Conservation (phyloP, 177 flowering plant genomes). For the Vitis hybrid region DNA sequence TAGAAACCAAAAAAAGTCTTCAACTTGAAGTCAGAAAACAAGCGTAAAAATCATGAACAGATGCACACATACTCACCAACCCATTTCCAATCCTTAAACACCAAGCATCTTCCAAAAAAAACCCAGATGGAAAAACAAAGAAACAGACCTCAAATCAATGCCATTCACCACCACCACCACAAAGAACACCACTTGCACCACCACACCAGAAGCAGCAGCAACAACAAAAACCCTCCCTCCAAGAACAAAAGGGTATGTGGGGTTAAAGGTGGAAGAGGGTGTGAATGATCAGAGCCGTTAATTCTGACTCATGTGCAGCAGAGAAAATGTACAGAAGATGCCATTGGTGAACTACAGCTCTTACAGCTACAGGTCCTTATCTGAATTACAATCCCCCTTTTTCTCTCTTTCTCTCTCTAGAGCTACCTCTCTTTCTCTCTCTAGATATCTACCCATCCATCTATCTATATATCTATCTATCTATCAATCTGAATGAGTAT, state of each 20-base stretch:
- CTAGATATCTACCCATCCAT: neutral
- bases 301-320: neutral
- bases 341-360: slow-evolving; percentile 2
- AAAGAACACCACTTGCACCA: neutral
- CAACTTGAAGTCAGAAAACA: slow-evolving; percentile 23
- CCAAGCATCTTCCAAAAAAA: slow-evolving; percentile 27
- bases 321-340: slow-evolving; percentile 2
- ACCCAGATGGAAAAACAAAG: neutral
- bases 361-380: slow-evolving; percentile 25
- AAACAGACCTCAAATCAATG: slow-evolving; percentile 17
- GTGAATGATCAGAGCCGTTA: no score
- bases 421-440: slow-evolving; percentile 15
- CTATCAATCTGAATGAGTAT: neutral
- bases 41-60: slow-evolving; percentile 16
- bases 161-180: slow-evolving; percentile 12
- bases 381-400: slow-evolving; percentile 12
- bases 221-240: neutral
- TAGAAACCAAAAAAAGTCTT: slow-evolving; percentile 25
- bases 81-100: slow-evolving; percentile 22
- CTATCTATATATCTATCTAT: slow-evolving; percentile 4
- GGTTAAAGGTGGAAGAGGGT: neutral
- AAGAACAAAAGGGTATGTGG: neutral
- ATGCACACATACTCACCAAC: slow-evolving; percentile 32
- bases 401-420: slow-evolving; percentile 15
- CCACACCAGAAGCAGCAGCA: neutral